Base-by-base conservation (phyloP, 495 filamentous ascomycete species). In the Penicilliopsis zonata region DNA sequence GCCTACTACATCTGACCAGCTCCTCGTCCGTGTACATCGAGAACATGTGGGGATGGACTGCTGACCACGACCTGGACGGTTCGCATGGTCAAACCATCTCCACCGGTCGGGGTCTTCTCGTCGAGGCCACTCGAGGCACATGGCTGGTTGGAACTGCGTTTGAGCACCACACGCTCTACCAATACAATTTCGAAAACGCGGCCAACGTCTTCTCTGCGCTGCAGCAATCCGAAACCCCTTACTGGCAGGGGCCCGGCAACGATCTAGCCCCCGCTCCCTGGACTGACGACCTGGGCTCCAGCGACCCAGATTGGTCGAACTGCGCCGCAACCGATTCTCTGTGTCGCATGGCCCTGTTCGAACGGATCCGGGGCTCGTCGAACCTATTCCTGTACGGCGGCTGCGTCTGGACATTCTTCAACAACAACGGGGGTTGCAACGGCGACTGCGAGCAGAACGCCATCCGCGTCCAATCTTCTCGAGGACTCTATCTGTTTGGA, bases 31-130 rank as follows among this genome's bases (percentile, higher is more conserved):
- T 51, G 5, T 77, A 75, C 34, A 53, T 76, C 21, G 70, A 76
- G 40, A 65, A 69, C 40, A 56, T 75, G 43, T 75, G 72, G 69
- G 64, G 61, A 31, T 75, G 69, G 71, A 69, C 65, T 5, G 67
- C 66, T 0, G 68, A 72, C 38, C 69, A 71, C 42, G 52, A 58
- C 18, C 56, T 73, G 0, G 65, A 73, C 32, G 48, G 51, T 12
- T 33, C 36, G 10, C 46, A 42, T 27, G 35, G 35, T 0, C 61
- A 65, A 13, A 57, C 46, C 27, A 69, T 74, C 34, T 52, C 63
- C 31, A 64, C 60, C 3, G 70, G 63, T 8, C 59, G 70, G 4
- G 69, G 69, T 6, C 33, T 63, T 3, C 50, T 73, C 5, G 47
- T 72, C 16, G 65, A 73, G 46, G 55, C 58, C 3, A 63, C 50